These are phyloP conservation scores for Trypanosoma caninum DNA, from an alignment of 208 protist genomes.

Conservation along the genomic window DNA sequence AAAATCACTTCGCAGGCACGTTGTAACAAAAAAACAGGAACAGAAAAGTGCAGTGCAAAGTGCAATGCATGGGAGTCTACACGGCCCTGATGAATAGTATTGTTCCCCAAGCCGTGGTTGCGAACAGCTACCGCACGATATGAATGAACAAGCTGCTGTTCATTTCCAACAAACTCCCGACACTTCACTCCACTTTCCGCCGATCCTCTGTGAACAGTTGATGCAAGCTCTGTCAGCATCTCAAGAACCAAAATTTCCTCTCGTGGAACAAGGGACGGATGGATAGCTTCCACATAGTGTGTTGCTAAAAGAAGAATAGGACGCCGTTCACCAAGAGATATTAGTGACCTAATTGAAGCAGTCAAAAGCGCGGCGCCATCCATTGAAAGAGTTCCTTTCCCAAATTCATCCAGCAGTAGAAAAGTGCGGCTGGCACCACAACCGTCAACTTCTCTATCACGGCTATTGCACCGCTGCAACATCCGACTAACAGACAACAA, in stretches of 20 bases:
- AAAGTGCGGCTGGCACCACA: constrained; percentile 42
- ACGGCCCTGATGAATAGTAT: neutral
- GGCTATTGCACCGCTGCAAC: constrained; percentile 34
- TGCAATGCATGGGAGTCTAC: constrained; percentile 16
- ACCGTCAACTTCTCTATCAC: constrained; percentile 9
- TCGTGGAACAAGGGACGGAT: constrained; percentile 13
- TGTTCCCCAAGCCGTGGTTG: neutral
- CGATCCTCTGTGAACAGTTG: neutral
- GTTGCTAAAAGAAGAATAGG: constrained; percentile 67
- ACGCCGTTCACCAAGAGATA: constrained; percentile 16
- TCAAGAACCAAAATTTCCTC: constrained; percentile 23
- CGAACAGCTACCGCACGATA: constrained; percentile 13
- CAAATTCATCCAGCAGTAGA: constrained; percentile 94
- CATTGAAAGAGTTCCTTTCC: constrained; percentile 87
- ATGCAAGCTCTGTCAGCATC: constrained; percentile 18
- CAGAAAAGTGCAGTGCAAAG: constrained; percentile 28
- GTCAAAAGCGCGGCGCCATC: constrained; percentile 86
- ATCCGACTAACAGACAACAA: constrained; percentile 59
- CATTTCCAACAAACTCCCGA: neutral
- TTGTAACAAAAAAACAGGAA: constrained; percentile 19
- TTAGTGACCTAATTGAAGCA: constrained; percentile 50
- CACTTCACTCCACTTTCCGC: neutral
- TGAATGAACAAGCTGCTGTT: constrained; percentile 17
- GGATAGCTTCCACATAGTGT: constrained; percentile 59
- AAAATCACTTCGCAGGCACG: constrained; percentile 19